These are phyloP conservation scores for Colletotrichum truncatum DNA, from an alignment of 2,329 filamentous ascomycete genomes.

Conservation along the genomic window DNA sequence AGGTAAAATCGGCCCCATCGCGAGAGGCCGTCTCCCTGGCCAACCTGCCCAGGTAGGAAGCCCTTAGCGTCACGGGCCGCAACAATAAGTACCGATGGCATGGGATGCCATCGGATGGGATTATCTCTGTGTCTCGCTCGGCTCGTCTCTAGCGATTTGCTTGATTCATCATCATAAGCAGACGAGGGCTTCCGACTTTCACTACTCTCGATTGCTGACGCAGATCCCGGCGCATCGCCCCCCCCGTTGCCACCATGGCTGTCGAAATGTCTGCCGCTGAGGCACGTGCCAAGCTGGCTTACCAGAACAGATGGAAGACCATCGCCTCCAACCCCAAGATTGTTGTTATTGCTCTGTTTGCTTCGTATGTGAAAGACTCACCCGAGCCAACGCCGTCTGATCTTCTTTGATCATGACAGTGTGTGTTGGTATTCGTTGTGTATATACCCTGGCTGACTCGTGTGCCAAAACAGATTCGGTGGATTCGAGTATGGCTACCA, in stretches of 20 bases:
- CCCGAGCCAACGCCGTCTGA: neutral
- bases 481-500: slow-evolving; percentile 64
- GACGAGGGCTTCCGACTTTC: neutral
- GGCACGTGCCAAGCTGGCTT: slow-evolving; percentile 23
- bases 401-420: neutral
- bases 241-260: neutral
- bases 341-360: slow-evolving; percentile 49
- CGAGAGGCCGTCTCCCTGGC: neutral
- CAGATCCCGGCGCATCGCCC: neutral
- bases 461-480: slow-evolving; percentile 47
- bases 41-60: slow-evolving; percentile 9
- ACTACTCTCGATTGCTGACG: neutral
- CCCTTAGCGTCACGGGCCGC: slow-evolving; percentile 16
- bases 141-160: neutral
- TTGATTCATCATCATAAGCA: neutral
- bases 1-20: slow-evolving; percentile 20
- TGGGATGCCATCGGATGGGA: neutral
- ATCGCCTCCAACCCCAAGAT: slow-evolving; percentile 46
- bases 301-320: slow-evolving; percentile 37
- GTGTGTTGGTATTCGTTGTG: rapidly evolving
- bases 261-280: slow-evolving; percentile 22
- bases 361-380: too few relatives aligned
- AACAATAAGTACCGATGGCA: slow-evolving; percentile 22
- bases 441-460: neutral
- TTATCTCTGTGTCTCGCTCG: neutral